Conservation (phyloP, 257 asterid species). For the Misopates orontium region DNA sequence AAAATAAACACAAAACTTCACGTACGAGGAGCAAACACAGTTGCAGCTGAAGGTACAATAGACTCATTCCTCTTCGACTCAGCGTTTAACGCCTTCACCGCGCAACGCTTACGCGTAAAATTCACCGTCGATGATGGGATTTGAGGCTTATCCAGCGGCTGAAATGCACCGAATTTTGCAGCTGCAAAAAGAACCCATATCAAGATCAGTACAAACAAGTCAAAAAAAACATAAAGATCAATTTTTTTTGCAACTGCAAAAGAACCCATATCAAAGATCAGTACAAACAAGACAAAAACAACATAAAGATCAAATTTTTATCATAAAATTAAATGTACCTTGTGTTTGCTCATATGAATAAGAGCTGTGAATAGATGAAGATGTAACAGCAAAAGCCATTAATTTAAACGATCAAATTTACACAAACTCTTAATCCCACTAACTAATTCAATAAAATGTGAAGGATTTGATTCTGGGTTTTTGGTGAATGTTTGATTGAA, state of each 20-base stretch:
- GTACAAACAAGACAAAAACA: background rate
- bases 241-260: conserved; percentile 38
- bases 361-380: conserved; percentile 56
- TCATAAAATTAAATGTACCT: conserved; percentile 39
- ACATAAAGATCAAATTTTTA: too few species aligned
- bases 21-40: conserved; percentile 50
- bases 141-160: conserved; percentile 50
- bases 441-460: too few species aligned
- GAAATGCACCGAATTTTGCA: conserved; percentile 46
- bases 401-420: background rate
- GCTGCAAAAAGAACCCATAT: conserved; percentile 26
- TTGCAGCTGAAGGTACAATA: conserved; percentile 55
- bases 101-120: conserved; percentile 37
- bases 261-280: background rate
- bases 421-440: conserved; percentile 8
- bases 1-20: background rate
- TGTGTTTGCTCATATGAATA: conserved; percentile 45
- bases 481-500: conserved; percentile 15
- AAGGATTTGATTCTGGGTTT: conserved; percentile 17
- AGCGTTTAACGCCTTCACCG: conserved; percentile 66
- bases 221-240: background rate
- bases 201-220: background rate
- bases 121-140: conserved; percentile 37
- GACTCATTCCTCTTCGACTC: conserved; percentile 53
- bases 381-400: conserved; percentile 70